These are phyloP conservation scores for Hibiscus tridactylites DNA, from an alignment of 345 rosid species.

Conservation along the genomic window DNA sequence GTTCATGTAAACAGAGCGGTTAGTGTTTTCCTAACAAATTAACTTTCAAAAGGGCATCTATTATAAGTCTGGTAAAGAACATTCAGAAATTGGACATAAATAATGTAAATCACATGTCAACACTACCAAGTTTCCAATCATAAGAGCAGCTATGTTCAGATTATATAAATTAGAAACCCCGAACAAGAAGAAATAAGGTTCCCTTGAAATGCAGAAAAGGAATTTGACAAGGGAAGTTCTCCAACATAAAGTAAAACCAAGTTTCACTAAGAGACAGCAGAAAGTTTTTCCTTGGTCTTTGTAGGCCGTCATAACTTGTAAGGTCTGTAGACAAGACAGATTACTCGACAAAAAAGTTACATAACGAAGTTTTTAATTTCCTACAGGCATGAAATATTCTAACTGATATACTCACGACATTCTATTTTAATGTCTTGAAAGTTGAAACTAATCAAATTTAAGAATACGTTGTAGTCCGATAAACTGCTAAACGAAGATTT, in stretches of 20 bases:
- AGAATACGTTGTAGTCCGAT: not conserved
- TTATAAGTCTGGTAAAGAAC: not conserved
- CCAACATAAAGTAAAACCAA: not conserved
- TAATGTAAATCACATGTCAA: not conserved
- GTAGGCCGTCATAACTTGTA: not conserved
- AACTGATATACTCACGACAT: not conserved
- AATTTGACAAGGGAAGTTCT: not conserved
- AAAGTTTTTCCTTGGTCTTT: not conserved
- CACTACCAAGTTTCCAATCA: not conserved
- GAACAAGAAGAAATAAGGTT: not conserved
- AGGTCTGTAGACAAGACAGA: not conserved
- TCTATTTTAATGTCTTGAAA: not conserved
- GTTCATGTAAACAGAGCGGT: constrained; percentile 27
- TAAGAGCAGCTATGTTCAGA: not conserved
- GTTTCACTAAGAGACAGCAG: not conserved
- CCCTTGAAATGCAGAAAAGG: not conserved
- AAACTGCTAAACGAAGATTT: not conserved
- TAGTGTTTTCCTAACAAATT: constrained; percentile 15
- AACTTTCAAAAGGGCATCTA: constrained; percentile 9
- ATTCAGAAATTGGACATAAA: not conserved
- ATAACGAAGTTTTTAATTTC: not conserved
- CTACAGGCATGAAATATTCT: not conserved
- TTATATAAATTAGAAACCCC: not conserved
- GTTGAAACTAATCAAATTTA: not conserved
- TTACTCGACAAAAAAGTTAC: too few relatives aligned